Evolutionary conservation across 1,139 yeast species (phyloP).

Genomic region (Zhuliangozyma blackwelliae): DNA sequence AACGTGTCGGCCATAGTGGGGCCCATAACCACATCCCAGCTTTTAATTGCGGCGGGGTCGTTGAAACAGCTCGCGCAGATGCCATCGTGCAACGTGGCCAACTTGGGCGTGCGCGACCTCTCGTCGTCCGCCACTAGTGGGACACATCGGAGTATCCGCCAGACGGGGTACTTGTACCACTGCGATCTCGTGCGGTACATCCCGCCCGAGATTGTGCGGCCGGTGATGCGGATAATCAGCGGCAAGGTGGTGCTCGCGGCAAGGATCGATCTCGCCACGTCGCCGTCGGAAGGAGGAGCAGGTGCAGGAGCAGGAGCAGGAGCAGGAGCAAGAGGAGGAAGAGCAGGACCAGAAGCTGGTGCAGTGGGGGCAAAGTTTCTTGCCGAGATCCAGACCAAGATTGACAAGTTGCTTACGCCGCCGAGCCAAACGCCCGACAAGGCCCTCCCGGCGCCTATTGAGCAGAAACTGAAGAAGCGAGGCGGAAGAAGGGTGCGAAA

Average conservation of each 20-base stretch:
- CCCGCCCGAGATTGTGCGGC: constrained; percentile 58
- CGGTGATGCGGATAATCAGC: constrained; percentile 74
- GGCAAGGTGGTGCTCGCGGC: constrained; percentile 84
- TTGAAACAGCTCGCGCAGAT: constrained; percentile 61
- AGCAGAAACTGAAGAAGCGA: constrained; percentile 72
- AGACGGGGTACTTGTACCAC: constrained; percentile 61
- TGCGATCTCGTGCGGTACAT: constrained; percentile 49
- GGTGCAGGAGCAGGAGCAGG: too few species aligned
- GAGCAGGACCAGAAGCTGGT: too few species aligned
- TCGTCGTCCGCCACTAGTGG: constrained; percentile 26
- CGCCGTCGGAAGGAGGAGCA: constrained; percentile 45
- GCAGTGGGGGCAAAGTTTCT: constrained; percentile 33
- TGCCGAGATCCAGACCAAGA: constrained; percentile 54
- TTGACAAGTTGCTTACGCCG: constrained; percentile 73
- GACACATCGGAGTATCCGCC: constrained; percentile 40
- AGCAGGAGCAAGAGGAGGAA: too few species aligned
- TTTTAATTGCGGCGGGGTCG: constrained; percentile 71
- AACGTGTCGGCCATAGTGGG: constrained; percentile 74
- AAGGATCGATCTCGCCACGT: constrained; percentile 58
- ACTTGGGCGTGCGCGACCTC: constrained; percentile 64
- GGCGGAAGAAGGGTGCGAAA: constrained; percentile 83
- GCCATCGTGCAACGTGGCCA: constrained; percentile 81
- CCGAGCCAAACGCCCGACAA: constrained; percentile 67
- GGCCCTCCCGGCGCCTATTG: constrained; percentile 82
- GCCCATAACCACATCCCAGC: constrained; percentile 66